Conservation (phyloP, 768 basidiomycete genomes). For the Russula sp. region DNA sequence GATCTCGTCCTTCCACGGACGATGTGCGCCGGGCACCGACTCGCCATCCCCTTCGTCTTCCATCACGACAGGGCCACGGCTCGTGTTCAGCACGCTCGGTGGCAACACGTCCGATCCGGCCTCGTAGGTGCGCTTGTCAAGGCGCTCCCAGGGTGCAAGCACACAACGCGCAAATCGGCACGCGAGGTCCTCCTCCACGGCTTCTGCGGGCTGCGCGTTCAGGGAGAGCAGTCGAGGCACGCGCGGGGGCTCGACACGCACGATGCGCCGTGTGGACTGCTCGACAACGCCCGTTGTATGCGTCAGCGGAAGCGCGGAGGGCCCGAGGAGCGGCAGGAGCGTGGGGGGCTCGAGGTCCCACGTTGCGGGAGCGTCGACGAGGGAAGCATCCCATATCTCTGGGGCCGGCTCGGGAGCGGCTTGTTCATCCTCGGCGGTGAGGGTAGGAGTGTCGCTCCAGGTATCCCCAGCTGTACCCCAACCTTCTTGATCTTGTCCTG, state of each 20-base stretch:
- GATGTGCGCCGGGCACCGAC: constrained; percentile 31
- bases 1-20: constrained; percentile 54
- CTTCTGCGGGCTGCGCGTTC: constrained; percentile 22
- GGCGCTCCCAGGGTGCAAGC: constrained; percentile 49
- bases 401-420: not conserved
- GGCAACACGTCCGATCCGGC: constrained; percentile 30
- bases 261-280: constrained; percentile 53
- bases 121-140: constrained; percentile 32
- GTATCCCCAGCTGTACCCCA: constrained; percentile 15
- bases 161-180: constrained; percentile 44
- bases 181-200: constrained; percentile 46
- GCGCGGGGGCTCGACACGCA: constrained; percentile 39
- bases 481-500: not conserved
- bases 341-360: constrained; percentile 17
- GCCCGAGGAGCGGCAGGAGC: constrained; percentile 46
- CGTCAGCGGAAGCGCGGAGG: constrained; percentile 51
- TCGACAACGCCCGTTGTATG: constrained; percentile 64
- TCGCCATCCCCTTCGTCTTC: constrained; percentile 12
- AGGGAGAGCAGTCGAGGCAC: constrained; percentile 24
- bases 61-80: constrained; percentile 35
- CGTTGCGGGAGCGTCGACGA: constrained; percentile 2
- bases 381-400: constrained; percentile 5
- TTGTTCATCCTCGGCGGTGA: not conserved
- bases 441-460: not conserved
- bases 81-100: constrained; percentile 34